phyloP scores from a whole-genome alignment of 208 protist genomes.

The Lotmaria passim region DNA sequence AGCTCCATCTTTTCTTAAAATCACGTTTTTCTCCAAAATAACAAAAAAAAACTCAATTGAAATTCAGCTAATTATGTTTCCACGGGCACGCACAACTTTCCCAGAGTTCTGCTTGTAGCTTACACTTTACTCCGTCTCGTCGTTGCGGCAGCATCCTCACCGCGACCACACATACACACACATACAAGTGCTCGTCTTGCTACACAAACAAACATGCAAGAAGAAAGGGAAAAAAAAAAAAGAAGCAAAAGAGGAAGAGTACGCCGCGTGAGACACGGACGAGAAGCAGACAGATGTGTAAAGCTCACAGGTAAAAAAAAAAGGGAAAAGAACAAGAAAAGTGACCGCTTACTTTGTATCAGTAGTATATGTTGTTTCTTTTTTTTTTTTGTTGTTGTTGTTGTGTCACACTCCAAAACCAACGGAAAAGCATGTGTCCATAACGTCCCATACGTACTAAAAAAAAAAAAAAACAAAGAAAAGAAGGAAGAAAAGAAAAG shows the following conservation, averaged over 20 bases:
- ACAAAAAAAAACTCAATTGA: conserved; percentile 9
- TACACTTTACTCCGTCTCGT: background rate
- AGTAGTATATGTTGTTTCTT: background rate
- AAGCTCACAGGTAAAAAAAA: background rate
- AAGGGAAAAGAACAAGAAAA: conserved; percentile 11
- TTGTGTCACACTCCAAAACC: background rate
- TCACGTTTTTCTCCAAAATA: no score
- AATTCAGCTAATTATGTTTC: conserved; percentile 17
- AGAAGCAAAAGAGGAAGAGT: no score
- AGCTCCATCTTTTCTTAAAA: no score
- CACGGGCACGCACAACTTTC: conserved; percentile 14
- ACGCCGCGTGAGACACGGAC: conserved; percentile 3
- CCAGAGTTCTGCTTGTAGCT: conserved; percentile 9
- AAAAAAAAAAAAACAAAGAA: conserved; percentile 27
- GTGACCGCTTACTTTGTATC: conserved; percentile 1
- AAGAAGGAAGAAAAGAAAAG: background rate
- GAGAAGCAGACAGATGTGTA: conserved; percentile 9
- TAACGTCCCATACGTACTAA: conserved; percentile 13
- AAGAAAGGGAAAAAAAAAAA: background rate
- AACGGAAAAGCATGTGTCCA: conserved; percentile 25
- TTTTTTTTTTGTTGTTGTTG: background rate
- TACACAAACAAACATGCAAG: background rate
- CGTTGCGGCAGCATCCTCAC: conserved; percentile 11
- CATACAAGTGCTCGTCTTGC: background rate
- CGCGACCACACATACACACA: background rate